phyloP scores from a whole-genome alignment of 352 stramenopile species.

The Pythium aphanidermatum region DNA sequence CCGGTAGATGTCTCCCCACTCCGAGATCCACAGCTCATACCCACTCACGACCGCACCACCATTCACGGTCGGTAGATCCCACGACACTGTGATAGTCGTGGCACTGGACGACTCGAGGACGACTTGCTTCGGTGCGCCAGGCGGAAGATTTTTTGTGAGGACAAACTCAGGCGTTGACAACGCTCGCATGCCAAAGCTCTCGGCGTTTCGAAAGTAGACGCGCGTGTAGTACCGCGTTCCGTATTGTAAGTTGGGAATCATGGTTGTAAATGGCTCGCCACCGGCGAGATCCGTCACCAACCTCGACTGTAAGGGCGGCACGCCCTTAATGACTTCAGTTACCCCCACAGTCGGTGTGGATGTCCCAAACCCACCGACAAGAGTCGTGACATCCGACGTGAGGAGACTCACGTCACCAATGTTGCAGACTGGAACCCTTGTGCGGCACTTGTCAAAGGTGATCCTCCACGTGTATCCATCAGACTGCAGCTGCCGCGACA shows the following conservation, averaged over 20 bases:
- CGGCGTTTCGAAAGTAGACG: constrained; percentile 84
- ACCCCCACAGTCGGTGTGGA: constrained; percentile 39
- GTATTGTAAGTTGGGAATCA: constrained; percentile 67
- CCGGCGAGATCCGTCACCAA: constrained; percentile 76
- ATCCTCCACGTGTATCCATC: constrained; percentile 89
- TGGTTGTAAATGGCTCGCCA: constrained; percentile 56
- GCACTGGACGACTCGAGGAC: constrained; percentile 83
- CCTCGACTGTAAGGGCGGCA: constrained; percentile 30
- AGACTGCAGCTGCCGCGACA: constrained; percentile 44
- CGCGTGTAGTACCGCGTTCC: constrained; percentile 90
- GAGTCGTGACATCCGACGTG: constrained; percentile 27
- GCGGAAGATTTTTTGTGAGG: constrained; percentile 84
- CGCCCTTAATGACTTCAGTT: constrained; percentile 48
- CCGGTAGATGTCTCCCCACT: constrained; percentile 85
- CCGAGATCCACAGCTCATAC: constrained; percentile 95
- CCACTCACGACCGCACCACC: constrained; percentile 90
- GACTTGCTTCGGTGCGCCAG: constrained; percentile 81
- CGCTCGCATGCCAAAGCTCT: constrained; percentile 74
- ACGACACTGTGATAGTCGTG: constrained; percentile 89
- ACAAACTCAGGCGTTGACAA: constrained; percentile 72
- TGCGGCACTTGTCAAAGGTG: constrained; percentile 83
- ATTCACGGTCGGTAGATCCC: constrained; percentile 86
- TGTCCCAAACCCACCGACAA: constrained; percentile 33
- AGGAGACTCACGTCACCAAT: constrained; percentile 79
- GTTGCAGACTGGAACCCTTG: constrained; percentile 85